Evolutionary conservation across 257 asterid genomes (phyloP), one percentile per base, ranked within the genome.

Genomic region (Salvia miltiorrhiza): DNA sequence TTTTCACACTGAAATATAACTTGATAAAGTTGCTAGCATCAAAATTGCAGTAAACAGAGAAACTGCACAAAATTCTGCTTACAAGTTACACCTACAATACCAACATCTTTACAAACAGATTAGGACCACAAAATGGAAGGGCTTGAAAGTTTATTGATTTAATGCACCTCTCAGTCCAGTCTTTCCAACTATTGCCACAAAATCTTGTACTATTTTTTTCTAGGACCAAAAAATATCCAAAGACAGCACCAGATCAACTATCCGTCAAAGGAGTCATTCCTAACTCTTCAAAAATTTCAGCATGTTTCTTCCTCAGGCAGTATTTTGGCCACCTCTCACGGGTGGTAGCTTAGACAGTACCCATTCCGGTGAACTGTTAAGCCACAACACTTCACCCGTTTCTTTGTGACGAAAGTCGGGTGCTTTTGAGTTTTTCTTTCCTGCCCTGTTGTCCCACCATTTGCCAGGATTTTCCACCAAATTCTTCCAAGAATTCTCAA

Each of bases 321-420:
- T 55, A 54, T 12, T 59, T 63, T 28, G 75, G 17, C 75, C 74
- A 72, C 78, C 79, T 71, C 24, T 72, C 75, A 63, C 7, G 1
- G 86, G 88, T 9, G 95, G 96, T 70, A 93, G 77, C 82, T 35
- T 81, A 17, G 91, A 70, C 66, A 63, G 57, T 14, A 64, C 97
- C 96, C 96, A 88, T 11, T 7, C 78, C 4, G 97, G 96, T 2
- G 75, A 52, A 5, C 44, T 45, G 65, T 40, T 0, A 19, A 90
- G 48, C 99, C 99, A 90, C 30, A 84, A 69, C 2, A 5, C 84
- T 56, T 75, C 80, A 4, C 86, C 88, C 0, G 85, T 82, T 64
- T 82, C 89, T 61, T 86, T 88, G 82, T 88, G 85, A 78, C 67
- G 75, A 78, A 88, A 86, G 63, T 88, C 95, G 0, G 95, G 95